These are phyloP conservation scores for Cyberlindnera amylophila DNA, from an alignment of 805 yeast genomes.

Conservation along the genomic window DNA sequence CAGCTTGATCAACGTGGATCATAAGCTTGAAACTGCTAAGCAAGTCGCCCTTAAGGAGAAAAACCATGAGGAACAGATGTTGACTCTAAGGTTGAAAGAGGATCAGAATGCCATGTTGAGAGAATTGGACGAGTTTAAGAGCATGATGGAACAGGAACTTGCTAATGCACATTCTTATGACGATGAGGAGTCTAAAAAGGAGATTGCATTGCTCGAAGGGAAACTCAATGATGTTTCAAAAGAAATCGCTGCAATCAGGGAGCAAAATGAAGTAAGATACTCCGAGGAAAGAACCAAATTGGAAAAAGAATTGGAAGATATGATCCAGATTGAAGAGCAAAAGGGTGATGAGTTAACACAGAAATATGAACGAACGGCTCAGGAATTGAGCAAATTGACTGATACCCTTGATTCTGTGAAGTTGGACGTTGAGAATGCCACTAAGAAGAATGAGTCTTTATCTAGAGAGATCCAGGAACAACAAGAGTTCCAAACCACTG, in stretches of 20 bases:
- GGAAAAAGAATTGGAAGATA: slow-evolving; percentile 18
- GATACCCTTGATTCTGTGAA: slow-evolving; percentile 4
- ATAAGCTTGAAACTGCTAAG: slow-evolving; percentile 8
- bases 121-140: slow-evolving; percentile 34
- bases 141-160: slow-evolving; percentile 26
- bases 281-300: slow-evolving; percentile 4
- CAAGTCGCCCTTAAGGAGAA: slow-evolving; percentile 4
- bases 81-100: slow-evolving; percentile 27
- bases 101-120: slow-evolving; percentile 26
- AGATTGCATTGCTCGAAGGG: slow-evolving; percentile 21
- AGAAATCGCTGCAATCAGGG: slow-evolving; percentile 3
- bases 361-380: slow-evolving; percentile 27
- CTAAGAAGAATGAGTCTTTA: slow-evolving; percentile 1
- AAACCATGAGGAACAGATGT: slow-evolving; percentile 17
- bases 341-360: slow-evolving; percentile 29
- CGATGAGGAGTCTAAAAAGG: slow-evolving; percentile 10
- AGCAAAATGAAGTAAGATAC: slow-evolving; percentile 4
- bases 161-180: slow-evolving; percentile 24
- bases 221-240: slow-evolving; percentile 9
- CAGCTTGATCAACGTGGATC: slow-evolving; percentile 12
- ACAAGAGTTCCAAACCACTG: background rate
- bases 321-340: slow-evolving; percentile 25
- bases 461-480: slow-evolving; percentile 3
- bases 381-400: slow-evolving; percentile 20
- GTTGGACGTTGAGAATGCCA: slow-evolving; percentile 2